A percentile compares a stretch with the other conserved stretches of the same genome.
Evolutionary conservation across 257 asterid species (phyloP).

Genomic region (Thymus quinquecostatus): DNA sequence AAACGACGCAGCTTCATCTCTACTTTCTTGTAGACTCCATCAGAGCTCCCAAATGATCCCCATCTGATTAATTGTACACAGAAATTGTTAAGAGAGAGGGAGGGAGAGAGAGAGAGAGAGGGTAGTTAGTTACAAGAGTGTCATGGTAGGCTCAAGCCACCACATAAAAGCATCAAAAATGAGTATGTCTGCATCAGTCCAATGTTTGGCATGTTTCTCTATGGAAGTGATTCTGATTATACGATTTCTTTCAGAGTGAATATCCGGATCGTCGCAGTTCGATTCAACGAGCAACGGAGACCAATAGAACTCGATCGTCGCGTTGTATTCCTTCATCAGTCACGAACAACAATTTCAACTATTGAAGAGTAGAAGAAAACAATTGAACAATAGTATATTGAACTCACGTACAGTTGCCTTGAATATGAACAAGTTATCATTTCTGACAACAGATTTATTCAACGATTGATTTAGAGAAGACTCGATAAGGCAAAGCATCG

Average conservation of each 20-base stretch:
- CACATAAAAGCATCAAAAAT: constrained; percentile 50
- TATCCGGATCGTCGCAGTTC: constrained; percentile 48
- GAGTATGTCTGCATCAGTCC: constrained; percentile 64
- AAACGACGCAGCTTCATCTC: constrained; percentile 1
- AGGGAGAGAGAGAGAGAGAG: background rate
- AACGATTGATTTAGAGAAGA: constrained; percentile 37
- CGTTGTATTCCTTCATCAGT: constrained; percentile 59
- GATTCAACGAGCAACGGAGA: constrained; percentile 69
- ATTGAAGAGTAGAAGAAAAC: too few relatives aligned
- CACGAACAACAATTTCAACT: constrained; percentile 29
- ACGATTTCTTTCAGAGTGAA: constrained; percentile 44
- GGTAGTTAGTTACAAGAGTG: constrained; percentile 44
- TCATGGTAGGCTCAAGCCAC: constrained; percentile 59
- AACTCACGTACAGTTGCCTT: constrained; percentile 35
- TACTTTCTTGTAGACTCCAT: too few relatives aligned
- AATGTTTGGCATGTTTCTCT: constrained; percentile 58
- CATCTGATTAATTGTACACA: too few relatives aligned
- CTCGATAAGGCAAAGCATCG: constrained; percentile 58
- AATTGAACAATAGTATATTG: too few relatives aligned
- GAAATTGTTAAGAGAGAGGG: background rate
- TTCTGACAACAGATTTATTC: background rate
- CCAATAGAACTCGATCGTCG: constrained; percentile 64
- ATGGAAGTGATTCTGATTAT: constrained; percentile 45
- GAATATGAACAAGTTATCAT: constrained; percentile 28
- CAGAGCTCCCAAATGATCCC: too few relatives aligned